Base-by-base conservation (phyloP, 768 basidiomycete species). In the Grammothele lineata region DNA sequence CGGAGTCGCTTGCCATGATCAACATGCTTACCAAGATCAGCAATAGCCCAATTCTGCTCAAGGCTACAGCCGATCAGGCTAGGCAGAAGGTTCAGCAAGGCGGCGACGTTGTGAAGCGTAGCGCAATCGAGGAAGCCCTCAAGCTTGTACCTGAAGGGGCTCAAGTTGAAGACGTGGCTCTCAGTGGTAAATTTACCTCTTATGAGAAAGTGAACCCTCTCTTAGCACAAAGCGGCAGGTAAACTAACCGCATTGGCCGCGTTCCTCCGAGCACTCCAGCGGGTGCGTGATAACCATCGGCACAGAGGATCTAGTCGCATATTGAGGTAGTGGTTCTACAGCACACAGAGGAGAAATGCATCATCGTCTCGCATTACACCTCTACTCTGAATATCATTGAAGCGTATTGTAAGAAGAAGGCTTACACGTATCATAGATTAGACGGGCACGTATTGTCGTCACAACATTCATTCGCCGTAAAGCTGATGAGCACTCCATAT, bases 291-390 rank as follows among this genome's bases (percentile, higher is more conserved):
- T 32, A 9, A 8, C 30, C 15, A 9, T 32, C 30, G 15, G 8
- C 9, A 32, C 30, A 32, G 15, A 32, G 30, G 8, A 32, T 9
- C 15, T 9, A n/a, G 6, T 36, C 9, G 35, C n/a, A 8, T 14
- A 17, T 17, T 14, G 27, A 30, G 35, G 9, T 36, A 17, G 18
- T 36, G 12, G 22, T 47, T 42, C 40, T 8, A 17, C 48, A 90
- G 83, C 69, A 72, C 27, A 92, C 90, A 0, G 83, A 87, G 33
- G 95, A 99, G 68, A 99, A 99, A 77, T 87, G 92, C 57, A 87
- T 97, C 26, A 68, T 99, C 34, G 90, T 95, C 26, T 97, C 93
- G n/a, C 94, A 98, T 62, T 99, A 88, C 59, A 98, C 94, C 0
- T 85, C 87, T 4, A 96, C 94, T 1, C 80, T 99, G 43, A 89